These are phyloP conservation scores for Sequoiadendron giganteum DNA, from an alignment of 75 land plant genomes.

Conservation along the genomic window DNA sequence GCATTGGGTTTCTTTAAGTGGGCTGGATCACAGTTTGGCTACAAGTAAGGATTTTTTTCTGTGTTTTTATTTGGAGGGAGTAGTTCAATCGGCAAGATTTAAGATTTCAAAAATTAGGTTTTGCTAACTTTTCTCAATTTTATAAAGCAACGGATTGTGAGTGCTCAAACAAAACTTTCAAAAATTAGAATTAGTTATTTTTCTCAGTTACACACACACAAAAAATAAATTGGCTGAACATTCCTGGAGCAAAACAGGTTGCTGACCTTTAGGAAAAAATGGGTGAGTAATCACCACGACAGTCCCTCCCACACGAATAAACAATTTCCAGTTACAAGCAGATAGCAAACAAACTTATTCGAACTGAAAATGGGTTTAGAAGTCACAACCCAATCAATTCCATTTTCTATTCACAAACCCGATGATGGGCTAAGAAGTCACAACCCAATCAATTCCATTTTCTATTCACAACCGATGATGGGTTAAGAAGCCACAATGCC, in stretches of 20 bases:
- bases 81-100: background rate
- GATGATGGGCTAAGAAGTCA: background rate
- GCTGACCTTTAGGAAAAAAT: background rate
- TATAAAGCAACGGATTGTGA: background rate
- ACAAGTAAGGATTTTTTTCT: conserved; percentile 11
- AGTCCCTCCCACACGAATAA: background rate
- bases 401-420: background rate
- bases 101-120: too few species aligned
- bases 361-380: background rate
- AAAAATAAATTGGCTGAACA: background rate
- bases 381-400: background rate
- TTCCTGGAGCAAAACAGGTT: background rate
- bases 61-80: background rate
- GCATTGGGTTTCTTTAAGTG: conserved; percentile 65
- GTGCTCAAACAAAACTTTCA: too few species aligned
- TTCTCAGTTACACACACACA: too few species aligned
- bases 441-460: background rate
- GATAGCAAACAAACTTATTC: background rate
- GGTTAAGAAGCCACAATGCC: background rate
- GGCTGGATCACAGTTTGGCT: conserved; percentile 32
- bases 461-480: background rate
- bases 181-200: too few species aligned
- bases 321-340: too few species aligned
- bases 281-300: background rate
- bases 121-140: background rate